These are phyloP conservation scores for Dactylellina parvicollis DNA, from an alignment of 2,329 filamentous ascomycete genomes.

Conservation along the genomic window DNA sequence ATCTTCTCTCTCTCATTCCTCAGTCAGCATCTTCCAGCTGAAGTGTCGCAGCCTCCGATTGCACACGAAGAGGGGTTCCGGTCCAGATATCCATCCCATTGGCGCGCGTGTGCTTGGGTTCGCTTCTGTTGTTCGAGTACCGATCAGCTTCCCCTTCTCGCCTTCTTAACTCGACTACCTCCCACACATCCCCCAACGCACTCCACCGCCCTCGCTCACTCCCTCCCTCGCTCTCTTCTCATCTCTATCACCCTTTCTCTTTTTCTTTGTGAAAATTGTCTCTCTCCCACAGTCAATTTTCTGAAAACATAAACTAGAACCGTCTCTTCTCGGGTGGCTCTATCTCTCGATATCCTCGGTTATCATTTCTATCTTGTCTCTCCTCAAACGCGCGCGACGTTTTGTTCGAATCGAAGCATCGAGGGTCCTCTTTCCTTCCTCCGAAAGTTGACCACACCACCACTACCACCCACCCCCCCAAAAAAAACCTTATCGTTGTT, in stretches of 20 bases:
- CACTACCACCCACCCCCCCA: conserved; percentile 12
- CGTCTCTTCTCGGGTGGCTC: conserved; percentile 26
- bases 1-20: conserved; percentile 17
- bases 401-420: conserved; percentile 23
- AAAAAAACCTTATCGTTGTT: conserved; percentile 28
- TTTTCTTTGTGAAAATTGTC: conserved; percentile 31
- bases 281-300: conserved; percentile 13
- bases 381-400: conserved; percentile 44
- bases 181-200: conserved; percentile 52
- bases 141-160: conserved; percentile 52
- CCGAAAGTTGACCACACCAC: too few species aligned
- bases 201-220: conserved; percentile 19
- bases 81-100: conserved; percentile 16
- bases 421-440: conserved; percentile 5
- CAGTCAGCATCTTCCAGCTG: conserved; percentile 4
- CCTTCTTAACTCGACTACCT: conserved; percentile 47
- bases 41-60: conserved; percentile 27
- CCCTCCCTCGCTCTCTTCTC: conserved; percentile 13
- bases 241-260: conserved; percentile 18
- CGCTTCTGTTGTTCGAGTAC: conserved; percentile 51
- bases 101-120: conserved; percentile 42
- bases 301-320: conserved; percentile 6
- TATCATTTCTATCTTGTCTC: conserved; percentile 53
- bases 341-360: conserved; percentile 43
- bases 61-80: conserved; percentile 31